A percentile compares a stretch with the other conserved stretches of the same genome.
phyloP scores from a whole-genome alignment of 768 basidiomycete species.

The Lactarius akahatsu region DNA sequence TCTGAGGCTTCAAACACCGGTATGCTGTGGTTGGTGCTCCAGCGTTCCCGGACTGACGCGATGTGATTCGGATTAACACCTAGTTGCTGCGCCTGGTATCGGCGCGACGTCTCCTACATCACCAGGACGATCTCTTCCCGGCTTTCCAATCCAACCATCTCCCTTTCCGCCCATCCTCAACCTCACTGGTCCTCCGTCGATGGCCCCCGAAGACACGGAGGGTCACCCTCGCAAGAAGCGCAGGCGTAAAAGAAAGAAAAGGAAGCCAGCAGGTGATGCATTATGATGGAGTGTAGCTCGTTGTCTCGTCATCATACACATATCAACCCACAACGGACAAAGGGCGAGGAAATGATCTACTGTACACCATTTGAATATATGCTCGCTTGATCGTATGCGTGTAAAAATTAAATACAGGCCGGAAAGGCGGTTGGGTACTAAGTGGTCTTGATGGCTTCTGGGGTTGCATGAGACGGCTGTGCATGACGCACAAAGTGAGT shows the following conservation, averaged over 20 bases:
- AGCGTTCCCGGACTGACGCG: background rate
- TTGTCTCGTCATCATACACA: constrained; percentile 6
- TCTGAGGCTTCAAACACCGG: constrained; percentile 4
- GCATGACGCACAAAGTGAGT: background rate
- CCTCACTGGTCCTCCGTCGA: constrained; percentile 20
- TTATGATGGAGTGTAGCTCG: background rate
- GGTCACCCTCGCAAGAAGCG: constrained; percentile 18
- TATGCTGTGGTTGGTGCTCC: background rate
- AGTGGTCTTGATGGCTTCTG: constrained; percentile 36
- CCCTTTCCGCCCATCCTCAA: constrained; percentile 17
- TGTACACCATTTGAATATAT: constrained; percentile 18
- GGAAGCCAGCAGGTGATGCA: constrained; percentile 4
- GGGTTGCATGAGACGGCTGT: constrained; percentile 16
- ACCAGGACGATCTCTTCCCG: background rate
- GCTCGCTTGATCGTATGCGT: background rate
- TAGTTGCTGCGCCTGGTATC: background rate
- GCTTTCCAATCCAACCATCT: background rate
- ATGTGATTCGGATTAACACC: background rate
- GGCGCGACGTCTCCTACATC: background rate
- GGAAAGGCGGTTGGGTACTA: constrained; percentile 20
- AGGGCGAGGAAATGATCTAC: constrained; percentile 16
- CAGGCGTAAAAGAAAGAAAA: constrained; percentile 24
- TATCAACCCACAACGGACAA: constrained; percentile 10
- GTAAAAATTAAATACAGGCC: background rate
- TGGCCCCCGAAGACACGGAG: background rate